phyloP scores from a whole-genome alignment of 495 filamentous ascomycete species.

The Acidiella bohemica region DNA sequence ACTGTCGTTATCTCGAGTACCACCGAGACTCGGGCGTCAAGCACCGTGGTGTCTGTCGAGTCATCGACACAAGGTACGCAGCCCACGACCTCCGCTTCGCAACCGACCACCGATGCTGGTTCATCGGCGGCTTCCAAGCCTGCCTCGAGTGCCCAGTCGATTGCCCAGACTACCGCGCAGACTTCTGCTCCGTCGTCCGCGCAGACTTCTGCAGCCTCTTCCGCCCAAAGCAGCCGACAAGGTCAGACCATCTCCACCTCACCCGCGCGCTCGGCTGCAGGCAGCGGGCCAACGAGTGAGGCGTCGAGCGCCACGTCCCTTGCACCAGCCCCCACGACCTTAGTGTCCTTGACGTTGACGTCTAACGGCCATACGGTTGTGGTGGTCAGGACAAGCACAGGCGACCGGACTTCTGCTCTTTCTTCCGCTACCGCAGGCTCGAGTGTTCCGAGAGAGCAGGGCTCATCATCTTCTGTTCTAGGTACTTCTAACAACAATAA shows the following conservation, averaged over 20 bases:
- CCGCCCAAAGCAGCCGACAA: conserved; percentile 1
- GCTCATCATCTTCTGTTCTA: conserved; percentile 9
- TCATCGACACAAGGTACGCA: conserved; percentile 3
- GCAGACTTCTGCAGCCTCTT: not conserved
- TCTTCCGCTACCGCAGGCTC: conserved; percentile 10
- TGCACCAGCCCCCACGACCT: not conserved
- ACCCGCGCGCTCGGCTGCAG: conserved; percentile 8
- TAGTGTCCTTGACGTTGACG: not conserved
- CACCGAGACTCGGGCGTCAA: not conserved
- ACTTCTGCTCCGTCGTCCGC: not conserved
- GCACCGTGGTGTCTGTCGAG: conserved; percentile 2
- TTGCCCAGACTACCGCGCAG: not conserved
- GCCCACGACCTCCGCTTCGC: conserved; percentile 4
- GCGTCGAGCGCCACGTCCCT: conserved; percentile 3
- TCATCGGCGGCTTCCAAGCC: not conserved
- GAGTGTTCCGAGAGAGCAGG: conserved; percentile 5
- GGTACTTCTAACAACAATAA: not conserved
- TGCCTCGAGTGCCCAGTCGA: not conserved
- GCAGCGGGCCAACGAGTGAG: conserved; percentile 9
- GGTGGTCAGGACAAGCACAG: not conserved
- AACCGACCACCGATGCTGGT: not conserved
- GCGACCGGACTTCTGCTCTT: conserved; percentile 3
- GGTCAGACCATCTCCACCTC: conserved; percentile 6
- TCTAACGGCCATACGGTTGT: conserved; percentile 4
- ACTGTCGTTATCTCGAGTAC: conserved; percentile 7